Base-by-base conservation (phyloP, 2,329 filamentous ascomycete species). In the Sporothrix inflata region DNA sequence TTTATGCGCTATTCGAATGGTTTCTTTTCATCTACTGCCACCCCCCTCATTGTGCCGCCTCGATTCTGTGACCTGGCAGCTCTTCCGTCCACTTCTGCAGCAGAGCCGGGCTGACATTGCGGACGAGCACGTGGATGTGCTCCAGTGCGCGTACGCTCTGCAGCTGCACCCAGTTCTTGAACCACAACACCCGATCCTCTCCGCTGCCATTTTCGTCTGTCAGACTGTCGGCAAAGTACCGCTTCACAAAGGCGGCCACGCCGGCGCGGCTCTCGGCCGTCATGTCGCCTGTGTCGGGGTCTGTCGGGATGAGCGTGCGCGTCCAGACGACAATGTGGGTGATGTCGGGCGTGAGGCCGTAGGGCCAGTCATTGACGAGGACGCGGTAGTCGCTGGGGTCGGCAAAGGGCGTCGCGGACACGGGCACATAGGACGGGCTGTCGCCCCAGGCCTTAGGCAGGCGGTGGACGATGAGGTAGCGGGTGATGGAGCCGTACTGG, bases 311-410 rank as follows among this genome's bases (percentile, higher is more conserved):
- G 16, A 85, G 83, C 53, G 95, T 96, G 78, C 97, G 95, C 69
- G 91, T 92, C 95, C 95, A 98, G 55, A 97, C 91, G 40, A 98
- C 93, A 24, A 98, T 87, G 79, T 98, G 95, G n/a, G 90, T 85
- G 76, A 91, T 88, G 70, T 85, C 86, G 0, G 84, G 79, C 0
- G 84, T 84, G 66, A 97, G 83, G 3, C 93, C 94, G 77, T 98
- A 98, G 0, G 95, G 95, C 94, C 94, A 98, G 84, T 98, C 94
- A 78, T 98, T 98, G 79, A 90, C 85, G 60, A 97, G 83, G 69
- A 97, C 91, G 74, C 89, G 89, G 79, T 87, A 90, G 80, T 91
- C 89, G 45, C 84, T 85, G 4, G 84, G 78, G 57, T 87, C 82
- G 30, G 83, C 79, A 74, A 91, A 89, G 11, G 88, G 88, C 34